Evolutionary conservation across 2,329 filamentous ascomycete species (phyloP), one percentile per base, ranked within the genome.

Genomic region (Diaporthe destruens): DNA sequence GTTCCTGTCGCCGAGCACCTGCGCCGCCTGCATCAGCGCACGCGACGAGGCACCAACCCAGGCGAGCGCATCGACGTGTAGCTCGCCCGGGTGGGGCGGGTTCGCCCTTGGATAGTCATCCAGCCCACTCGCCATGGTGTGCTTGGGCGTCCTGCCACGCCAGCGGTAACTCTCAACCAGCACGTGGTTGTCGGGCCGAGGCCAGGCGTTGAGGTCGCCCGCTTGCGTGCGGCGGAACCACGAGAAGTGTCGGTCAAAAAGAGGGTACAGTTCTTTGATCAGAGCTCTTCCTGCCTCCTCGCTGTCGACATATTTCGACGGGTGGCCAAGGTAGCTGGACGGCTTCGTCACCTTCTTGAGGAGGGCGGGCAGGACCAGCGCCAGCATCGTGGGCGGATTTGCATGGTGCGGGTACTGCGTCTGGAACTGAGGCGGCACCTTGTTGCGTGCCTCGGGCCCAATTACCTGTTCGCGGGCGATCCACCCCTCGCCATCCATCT

Each of bases 401-500:
- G 95, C 95, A 78, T 97, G 97, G 81, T 98, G 94, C 23, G 95
- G 95, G 79, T 97, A 98, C 79, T 98, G 95, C 9, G 94, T 88
- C 77, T 96, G 94, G 80, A 98, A 98, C 81, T 97, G 94, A 1
- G 87, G 82, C 0, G 95, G 95, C 1, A 98, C 95, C 82, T 97
- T 98, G 85, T 92, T 96, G 75, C 94, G 91, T 63, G 95, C 95
- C 83, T 98, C 95, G 18, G 88, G 83, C 3, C 95, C 95, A 1
- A 98, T 88, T 72, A 98, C 98, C 81, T 97, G 94, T 83, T 98
- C 95, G 67, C 95, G 91, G 2, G 92, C 93, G 80, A 98, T 98
- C 95, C 95, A 98, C 65, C 95, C 95, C 80, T 98, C 94, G 23
- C 94, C 91, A 74, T 98, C 95, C 89, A 97, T 97, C n/a, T 96